Evolutionary conservation across 225 moss, liverwort and hornwort genomes (phyloP), one percentile per base, ranked within the genome.

Genomic region (Climacium dendroides): DNA sequence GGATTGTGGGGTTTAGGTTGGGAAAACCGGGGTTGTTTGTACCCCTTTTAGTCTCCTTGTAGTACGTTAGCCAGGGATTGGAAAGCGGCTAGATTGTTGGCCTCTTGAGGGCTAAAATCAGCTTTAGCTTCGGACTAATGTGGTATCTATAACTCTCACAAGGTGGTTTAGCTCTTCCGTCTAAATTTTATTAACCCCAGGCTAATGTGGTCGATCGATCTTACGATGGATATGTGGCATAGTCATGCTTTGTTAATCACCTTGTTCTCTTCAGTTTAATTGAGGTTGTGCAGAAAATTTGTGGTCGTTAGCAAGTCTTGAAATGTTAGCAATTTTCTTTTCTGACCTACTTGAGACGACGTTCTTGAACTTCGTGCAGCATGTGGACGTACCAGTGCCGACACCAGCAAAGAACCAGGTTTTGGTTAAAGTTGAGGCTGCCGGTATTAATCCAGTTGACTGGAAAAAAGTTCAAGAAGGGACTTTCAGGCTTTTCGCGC

Each of bases 391-490:
- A 11, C 79, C 89, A 15, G 88, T 92, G 45, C 93, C 93, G 13
- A 78, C 15, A 15, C 93, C 93, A 28, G 64, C 50, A 28, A 93
- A 91, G 76, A 89, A 85, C 35, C 93, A 93, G 88, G 87, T 93
- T 30, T 47, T 92, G 83, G 87, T 93, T 15, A 93, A 91, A 90
- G 43, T 93, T 32, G 93, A 93, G 87, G 92, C 92, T 67, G 92
- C 93, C 6, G 30, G 90, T 48, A 79, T 92, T 26, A 93, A 93
- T 85, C 93, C 92, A 37, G 80, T 41, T 5, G 93, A 93, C 59
- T 92, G 90, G 90, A 93, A 88, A 88, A 74, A 7, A 14, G 10
- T 92, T 53, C 91, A 93, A 61, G 74, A 57, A 37, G 89, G 93
- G 60, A 0, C 53, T 9, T 0, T 84, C 5, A 93, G 65, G 80